phyloP scores from a whole-genome alignment of 495 filamentous ascomycete genomes.

The Hypoxylon lienhwacheense region DNA sequence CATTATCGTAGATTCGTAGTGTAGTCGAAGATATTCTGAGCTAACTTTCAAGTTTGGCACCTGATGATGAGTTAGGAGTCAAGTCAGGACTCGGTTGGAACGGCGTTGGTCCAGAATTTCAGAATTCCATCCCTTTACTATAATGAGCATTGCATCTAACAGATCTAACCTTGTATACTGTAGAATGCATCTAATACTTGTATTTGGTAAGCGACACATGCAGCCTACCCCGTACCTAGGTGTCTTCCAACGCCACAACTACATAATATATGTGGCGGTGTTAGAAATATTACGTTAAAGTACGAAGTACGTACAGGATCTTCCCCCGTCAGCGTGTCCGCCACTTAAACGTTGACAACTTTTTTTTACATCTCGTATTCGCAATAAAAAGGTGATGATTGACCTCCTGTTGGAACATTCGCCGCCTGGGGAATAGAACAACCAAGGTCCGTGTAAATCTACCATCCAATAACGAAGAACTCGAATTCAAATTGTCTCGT shows the following conservation, averaged over 20 bases:
- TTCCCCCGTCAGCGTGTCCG: background rate
- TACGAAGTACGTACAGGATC: background rate
- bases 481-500: constrained; percentile 17
- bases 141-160: too few species aligned
- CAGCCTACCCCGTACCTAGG: too few species aligned
- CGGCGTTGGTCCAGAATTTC: background rate
- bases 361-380: background rate
- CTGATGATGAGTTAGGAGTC: background rate
- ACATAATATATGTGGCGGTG: background rate
- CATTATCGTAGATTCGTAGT: background rate
- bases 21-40: background rate
- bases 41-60: background rate
- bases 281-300: background rate
- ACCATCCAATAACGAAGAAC: constrained; percentile 2
- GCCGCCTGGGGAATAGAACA: background rate
- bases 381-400: background rate
- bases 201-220: too few species aligned
- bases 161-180: too few species aligned
- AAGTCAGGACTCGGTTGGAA: too few species aligned
- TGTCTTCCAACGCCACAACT: too few species aligned
- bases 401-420: background rate
- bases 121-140: too few species aligned
- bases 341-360: background rate
- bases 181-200: too few species aligned
- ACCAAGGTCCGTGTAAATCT: too few species aligned